Evolutionary conservation across 768 basidiomycete genomes (phyloP).

Genomic region (Gyrodon lividus): DNA sequence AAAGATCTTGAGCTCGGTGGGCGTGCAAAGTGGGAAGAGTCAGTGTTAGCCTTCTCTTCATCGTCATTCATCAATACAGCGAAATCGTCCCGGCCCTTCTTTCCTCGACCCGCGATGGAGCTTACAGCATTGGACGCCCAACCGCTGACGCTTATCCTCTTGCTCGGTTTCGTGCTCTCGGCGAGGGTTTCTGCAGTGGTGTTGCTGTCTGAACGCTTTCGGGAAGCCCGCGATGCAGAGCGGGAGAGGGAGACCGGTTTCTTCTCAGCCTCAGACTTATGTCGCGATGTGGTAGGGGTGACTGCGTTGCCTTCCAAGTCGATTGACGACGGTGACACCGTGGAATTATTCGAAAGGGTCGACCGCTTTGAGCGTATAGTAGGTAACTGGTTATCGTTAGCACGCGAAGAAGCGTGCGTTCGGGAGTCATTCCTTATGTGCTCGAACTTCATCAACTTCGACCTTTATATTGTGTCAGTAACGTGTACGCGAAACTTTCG

Average conservation of each 20-base stretch:
- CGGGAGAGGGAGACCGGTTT: slow-evolving; percentile 51
- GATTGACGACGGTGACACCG: slow-evolving; percentile 13
- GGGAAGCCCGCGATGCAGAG: slow-evolving; percentile 56
- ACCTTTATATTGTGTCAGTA: slow-evolving; percentile 24
- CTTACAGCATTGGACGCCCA: slow-evolving; percentile 71
- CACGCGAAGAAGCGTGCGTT: slow-evolving; percentile 13
- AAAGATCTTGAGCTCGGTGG: slow-evolving; percentile 37
- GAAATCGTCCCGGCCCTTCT: slow-evolving; percentile 64
- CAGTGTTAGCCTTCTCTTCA: slow-evolving; percentile 25
- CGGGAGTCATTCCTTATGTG: slow-evolving; percentile 17
- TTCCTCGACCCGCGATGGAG: slow-evolving; percentile 54
- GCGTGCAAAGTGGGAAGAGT: slow-evolving; percentile 28
- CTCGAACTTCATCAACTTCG: slow-evolving; percentile 29
- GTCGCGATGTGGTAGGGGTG: slow-evolving; percentile 25
- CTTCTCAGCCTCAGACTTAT: slow-evolving; percentile 43
- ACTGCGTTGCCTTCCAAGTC: slow-evolving; percentile 39
- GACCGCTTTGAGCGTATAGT: slow-evolving; percentile 37
- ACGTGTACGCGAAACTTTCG: neutral
- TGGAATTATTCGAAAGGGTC: slow-evolving; percentile 16
- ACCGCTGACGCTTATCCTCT: slow-evolving; percentile 36
- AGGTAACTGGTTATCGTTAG: slow-evolving; percentile 29
- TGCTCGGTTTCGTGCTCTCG: slow-evolving; percentile 38
- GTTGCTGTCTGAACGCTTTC: slow-evolving; percentile 62
- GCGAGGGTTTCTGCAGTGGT: slow-evolving; percentile 39
- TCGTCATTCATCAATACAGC: slow-evolving; percentile 51